Conservation (phyloP, 306 rosid genomes). For the Ceratonia siliqua region DNA sequence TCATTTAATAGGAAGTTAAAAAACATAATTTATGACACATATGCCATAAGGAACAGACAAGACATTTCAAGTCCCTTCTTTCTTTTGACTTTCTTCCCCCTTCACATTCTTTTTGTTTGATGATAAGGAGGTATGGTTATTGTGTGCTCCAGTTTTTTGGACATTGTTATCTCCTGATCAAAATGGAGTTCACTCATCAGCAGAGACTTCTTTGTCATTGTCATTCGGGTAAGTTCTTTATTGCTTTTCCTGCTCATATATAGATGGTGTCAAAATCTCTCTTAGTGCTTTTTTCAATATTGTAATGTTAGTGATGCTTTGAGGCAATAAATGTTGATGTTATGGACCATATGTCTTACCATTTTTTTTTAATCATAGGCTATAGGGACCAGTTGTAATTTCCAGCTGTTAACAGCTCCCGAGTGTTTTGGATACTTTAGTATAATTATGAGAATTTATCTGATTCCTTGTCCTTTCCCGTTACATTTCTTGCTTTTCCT, state of each 20-base stretch:
- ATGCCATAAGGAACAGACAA: background rate
- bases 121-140: slow-evolving; percentile 24
- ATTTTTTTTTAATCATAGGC: too few species aligned
- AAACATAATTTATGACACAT: too few species aligned
- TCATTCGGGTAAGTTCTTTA: slow-evolving; percentile 63
- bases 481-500: background rate
- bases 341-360: background rate
- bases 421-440: background rate
- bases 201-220: slow-evolving; percentile 72
- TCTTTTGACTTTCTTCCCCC: background rate
- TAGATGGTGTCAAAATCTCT: background rate
- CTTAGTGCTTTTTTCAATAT: background rate
- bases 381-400: background rate
- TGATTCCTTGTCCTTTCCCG: background rate
- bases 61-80: background rate
- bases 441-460: too few species aligned
- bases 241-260: background rate
- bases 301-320: slow-evolving; percentile 13
- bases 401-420: background rate
- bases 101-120: slow-evolving; percentile 5
- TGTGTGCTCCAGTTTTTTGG: slow-evolving; percentile 64
- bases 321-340: slow-evolving; percentile 11
- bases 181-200: slow-evolving; percentile 59
- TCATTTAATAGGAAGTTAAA: too few species aligned
- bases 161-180: slow-evolving; percentile 68